Percentiles rank a stretch among this genome's conserved stretches.
phyloP scores from a whole-genome alignment of 495 filamentous ascomycete genomes.

The Pyronema domesticum region DNA sequence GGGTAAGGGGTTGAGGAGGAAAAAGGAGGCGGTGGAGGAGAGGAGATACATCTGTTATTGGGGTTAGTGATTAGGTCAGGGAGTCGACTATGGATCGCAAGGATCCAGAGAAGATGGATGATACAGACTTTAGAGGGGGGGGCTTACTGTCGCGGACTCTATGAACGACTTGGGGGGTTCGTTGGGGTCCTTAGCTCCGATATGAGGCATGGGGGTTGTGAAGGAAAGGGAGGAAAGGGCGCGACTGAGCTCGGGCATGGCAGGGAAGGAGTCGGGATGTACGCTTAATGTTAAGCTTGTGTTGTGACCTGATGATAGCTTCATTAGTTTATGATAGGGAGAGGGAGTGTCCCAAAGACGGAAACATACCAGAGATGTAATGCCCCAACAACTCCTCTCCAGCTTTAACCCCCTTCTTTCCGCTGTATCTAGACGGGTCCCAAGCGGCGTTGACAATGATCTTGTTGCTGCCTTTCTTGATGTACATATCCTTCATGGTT shows the following conservation, averaged over 20 bases:
- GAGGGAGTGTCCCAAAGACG: background rate
- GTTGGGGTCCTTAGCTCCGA: constrained; percentile 31
- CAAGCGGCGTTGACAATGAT: constrained; percentile 51
- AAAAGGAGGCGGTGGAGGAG: constrained; percentile 73
- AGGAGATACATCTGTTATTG: constrained; percentile 48
- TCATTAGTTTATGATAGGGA: background rate
- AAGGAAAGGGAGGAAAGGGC: constrained; percentile 51
- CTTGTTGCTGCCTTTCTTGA: constrained; percentile 53
- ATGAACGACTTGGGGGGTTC: constrained; percentile 49
- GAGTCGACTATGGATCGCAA: too few relatives aligned
- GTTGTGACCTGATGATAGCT: constrained; percentile 41
- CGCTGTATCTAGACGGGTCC: constrained; percentile 48
- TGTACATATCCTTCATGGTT: constrained; percentile 38
- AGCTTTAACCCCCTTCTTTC: constrained; percentile 36
- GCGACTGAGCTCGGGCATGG: constrained; percentile 50
- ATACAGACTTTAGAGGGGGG: constrained; percentile 42
- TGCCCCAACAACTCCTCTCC: constrained; percentile 61
- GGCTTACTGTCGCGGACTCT: constrained; percentile 66
- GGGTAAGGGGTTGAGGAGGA: constrained; percentile 57
- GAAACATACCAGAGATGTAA: constrained; percentile 63
- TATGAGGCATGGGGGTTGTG: constrained; percentile 48
- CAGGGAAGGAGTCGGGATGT: constrained; percentile 52
- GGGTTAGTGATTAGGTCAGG: too few relatives aligned
- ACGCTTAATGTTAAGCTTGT: constrained; percentile 54
- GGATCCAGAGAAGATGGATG: background rate